Conservation (phyloP, 2,329 filamentous ascomycete species). For the Colletotrichum aenigma region DNA sequence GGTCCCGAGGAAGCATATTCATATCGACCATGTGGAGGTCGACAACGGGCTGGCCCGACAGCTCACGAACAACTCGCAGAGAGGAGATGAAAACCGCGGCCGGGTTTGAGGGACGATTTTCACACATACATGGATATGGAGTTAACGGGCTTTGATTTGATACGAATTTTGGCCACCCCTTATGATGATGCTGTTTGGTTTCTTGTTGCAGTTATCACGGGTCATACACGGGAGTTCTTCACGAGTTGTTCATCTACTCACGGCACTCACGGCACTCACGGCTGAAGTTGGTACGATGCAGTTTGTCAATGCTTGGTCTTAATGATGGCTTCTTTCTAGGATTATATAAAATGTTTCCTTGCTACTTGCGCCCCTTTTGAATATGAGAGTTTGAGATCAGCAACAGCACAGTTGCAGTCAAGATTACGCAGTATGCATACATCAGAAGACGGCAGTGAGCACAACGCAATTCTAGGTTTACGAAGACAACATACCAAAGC, state of each 20-base stretch:
- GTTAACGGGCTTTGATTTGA: background rate
- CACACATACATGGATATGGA: background rate
- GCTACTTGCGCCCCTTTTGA: background rate
- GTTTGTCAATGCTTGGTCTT: background rate
- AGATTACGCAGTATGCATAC: accelerated
- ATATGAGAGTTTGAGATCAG: background rate
- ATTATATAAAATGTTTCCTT: background rate
- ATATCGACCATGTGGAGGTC: constrained; percentile 24
- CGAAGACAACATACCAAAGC: background rate
- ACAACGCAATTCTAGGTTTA: background rate
- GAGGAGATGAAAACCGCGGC: constrained; percentile 3
- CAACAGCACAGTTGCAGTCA: background rate
- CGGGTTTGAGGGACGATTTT: background rate
- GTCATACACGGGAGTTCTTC: background rate
- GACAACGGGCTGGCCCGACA: constrained; percentile 7
- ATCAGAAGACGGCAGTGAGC: background rate
- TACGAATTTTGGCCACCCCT: background rate
- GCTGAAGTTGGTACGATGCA: background rate
- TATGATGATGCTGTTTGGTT: background rate
- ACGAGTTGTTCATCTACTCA: background rate
- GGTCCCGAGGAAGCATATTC: constrained; percentile 21
- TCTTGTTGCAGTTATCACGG: background rate
- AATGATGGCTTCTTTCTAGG: background rate
- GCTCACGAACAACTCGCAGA: constrained; percentile 1
- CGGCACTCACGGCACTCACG: background rate